Conservation (phyloP, 305 asterid genomes). For the Petunia hybrid region DNA sequence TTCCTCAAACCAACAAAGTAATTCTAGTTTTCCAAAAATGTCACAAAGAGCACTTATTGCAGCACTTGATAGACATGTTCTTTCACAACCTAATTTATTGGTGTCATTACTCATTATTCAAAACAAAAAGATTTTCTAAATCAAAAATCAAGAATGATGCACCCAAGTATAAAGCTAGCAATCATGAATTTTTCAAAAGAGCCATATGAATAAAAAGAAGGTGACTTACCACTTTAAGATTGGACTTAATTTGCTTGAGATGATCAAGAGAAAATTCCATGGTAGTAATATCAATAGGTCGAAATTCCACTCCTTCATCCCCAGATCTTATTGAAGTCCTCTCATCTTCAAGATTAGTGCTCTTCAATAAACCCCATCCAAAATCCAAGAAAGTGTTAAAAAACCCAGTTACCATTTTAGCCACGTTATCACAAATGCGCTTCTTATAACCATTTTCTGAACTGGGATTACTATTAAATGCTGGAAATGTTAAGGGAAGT, state of each 20-base stretch:
- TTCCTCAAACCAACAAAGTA: no score
- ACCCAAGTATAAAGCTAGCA: background rate
- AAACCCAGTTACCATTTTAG: constrained; percentile 40
- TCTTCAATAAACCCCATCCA: constrained; percentile 58
- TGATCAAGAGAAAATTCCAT: constrained; percentile 54
- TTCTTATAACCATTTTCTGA: background rate
- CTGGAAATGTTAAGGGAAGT: constrained; percentile 66
- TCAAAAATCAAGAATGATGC: background rate
- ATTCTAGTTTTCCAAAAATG: background rate
- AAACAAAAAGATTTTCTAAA: background rate
- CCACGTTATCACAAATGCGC: constrained; percentile 21
- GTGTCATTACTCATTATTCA: background rate
- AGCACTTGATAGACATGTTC: background rate
- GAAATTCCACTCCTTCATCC: constrained; percentile 50
- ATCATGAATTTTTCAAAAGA: background rate
- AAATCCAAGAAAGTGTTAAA: constrained; percentile 56
- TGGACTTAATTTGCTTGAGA: constrained; percentile 59
- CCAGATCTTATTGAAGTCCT: constrained; percentile 66
- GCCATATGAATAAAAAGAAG: background rate
- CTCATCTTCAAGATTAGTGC: constrained; percentile 54
- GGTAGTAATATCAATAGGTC: constrained; percentile 53
- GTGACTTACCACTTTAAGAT: constrained; percentile 62
- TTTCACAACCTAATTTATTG: background rate
- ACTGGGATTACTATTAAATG: constrained; percentile 33
- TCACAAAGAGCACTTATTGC: background rate